phyloP scores from a whole-genome alignment of 2,329 filamentous ascomycete species.

The Amylocarpus encephaloides region DNA sequence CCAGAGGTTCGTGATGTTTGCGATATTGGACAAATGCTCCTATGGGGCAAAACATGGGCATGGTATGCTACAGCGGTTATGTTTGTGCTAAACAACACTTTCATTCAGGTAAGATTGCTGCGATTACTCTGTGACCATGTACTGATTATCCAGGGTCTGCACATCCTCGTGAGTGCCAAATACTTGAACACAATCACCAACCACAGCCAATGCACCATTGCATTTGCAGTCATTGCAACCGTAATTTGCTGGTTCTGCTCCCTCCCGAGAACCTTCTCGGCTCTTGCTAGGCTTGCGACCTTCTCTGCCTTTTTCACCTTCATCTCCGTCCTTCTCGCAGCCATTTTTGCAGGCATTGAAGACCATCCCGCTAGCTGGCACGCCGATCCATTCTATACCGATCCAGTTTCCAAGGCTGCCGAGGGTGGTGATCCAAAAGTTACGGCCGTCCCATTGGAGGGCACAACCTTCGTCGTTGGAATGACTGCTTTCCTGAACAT shows the following conservation, averaged over 20 bases:
- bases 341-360: constrained; percentile 75
- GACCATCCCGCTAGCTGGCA: constrained; percentile 64
- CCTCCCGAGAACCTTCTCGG: constrained; percentile 76
- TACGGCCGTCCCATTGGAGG: constrained; percentile 55
- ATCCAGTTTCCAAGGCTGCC: constrained; percentile 20
- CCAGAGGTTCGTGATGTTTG: constrained; percentile 90
- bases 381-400: constrained; percentile 37
- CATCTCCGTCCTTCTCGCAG: constrained; percentile 76
- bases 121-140: neutral
- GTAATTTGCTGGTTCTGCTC: constrained; percentile 73
- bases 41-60: constrained; percentile 73
- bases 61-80: constrained; percentile 69
- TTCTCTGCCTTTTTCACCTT: constrained; percentile 84
- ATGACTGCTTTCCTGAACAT: constrained; percentile 93
- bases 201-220: constrained; percentile 67
- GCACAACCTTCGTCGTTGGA: constrained; percentile 73
- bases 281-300: constrained; percentile 72
- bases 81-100: constrained; percentile 92
- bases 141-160: constrained; percentile 50
- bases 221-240: constrained; percentile 68
- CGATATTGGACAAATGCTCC: constrained; percentile 92
- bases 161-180: constrained; percentile 77
- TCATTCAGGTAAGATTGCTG: constrained; percentile 60
- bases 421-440: constrained; percentile 57
- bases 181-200: constrained; percentile 86